Percentiles rank a stretch among this genome's conserved stretches.
Evolutionary conservation across 805 yeast genomes (phyloP).

Genomic region (Pichia paraexigua): DNA sequence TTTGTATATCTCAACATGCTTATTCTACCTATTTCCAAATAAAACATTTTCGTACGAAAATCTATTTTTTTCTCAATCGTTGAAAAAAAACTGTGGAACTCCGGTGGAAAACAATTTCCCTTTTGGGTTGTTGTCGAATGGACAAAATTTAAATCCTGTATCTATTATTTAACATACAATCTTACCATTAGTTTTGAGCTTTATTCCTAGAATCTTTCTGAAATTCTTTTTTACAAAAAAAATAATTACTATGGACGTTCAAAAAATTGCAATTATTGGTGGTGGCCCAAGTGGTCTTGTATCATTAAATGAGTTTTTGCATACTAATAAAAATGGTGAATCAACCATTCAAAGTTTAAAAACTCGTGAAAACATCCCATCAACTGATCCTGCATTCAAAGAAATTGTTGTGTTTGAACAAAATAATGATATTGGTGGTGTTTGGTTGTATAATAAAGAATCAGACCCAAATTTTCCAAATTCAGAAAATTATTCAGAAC

Average conservation of each 20-base stretch:
- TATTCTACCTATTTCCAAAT: too few relatives aligned
- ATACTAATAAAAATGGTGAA: slow-evolving; percentile 22
- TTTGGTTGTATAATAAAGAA: slow-evolving; percentile 26
- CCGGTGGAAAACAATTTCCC: too few relatives aligned
- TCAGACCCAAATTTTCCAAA: slow-evolving; percentile 18
- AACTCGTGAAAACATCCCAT: neutral
- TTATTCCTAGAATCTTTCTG: too few relatives aligned
- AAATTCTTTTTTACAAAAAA: too few relatives aligned
- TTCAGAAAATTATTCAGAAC: slow-evolving; percentile 9
- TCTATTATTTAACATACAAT: too few relatives aligned
- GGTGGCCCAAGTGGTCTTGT: slow-evolving; percentile 34
- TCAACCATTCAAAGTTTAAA: slow-evolving; percentile 15
- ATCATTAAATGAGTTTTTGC: slow-evolving; percentile 24
- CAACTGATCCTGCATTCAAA: slow-evolving; percentile 24
- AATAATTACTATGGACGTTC: slow-evolving; percentile 16
- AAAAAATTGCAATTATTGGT: slow-evolving; percentile 28
- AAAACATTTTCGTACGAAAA: too few relatives aligned
- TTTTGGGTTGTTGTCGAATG: too few relatives aligned
- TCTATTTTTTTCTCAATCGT: too few relatives aligned
- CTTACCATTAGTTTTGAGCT: too few relatives aligned
- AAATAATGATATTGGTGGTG: slow-evolving; percentile 31
- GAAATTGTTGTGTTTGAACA: slow-evolving; percentile 35
- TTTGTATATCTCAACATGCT: too few relatives aligned
- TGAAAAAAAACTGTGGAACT: too few relatives aligned
- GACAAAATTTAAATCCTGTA: too few relatives aligned